Conservation (phyloP, 345 rosid species). For the Raphanus raphanistrum region DNA sequence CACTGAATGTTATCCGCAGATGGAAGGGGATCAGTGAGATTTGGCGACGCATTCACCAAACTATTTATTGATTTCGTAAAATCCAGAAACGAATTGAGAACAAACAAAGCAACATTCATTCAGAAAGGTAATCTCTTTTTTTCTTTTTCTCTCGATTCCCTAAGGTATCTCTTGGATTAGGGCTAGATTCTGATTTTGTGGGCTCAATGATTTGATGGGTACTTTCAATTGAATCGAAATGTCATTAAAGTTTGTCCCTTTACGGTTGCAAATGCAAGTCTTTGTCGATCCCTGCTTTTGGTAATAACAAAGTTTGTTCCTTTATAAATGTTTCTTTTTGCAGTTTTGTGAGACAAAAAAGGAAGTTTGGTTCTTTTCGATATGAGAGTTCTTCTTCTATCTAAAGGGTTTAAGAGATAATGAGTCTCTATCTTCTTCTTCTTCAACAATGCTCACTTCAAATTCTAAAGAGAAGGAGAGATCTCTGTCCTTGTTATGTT, state of each 20-base stretch:
- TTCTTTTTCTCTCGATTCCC: conserved; percentile 10
- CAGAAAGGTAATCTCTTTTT: conserved; percentile 19
- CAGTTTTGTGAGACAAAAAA: conserved; percentile 31
- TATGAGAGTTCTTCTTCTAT: conserved; percentile 39
- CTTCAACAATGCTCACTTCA: conserved; percentile 49
- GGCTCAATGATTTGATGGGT: conserved; percentile 6
- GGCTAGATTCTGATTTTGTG: conserved; percentile 18
- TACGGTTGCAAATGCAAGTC: conserved; percentile 24
- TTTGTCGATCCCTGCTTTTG: not conserved
- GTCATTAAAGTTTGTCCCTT: conserved; percentile 22
- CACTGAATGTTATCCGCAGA: conserved; percentile 27
- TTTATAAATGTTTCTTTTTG: not conserved
- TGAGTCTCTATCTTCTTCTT: conserved; percentile 38
- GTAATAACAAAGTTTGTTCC: conserved; percentile 11
- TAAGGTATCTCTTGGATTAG: conserved; percentile 1
- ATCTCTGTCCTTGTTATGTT: conserved; percentile 52
- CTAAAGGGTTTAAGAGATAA: conserved; percentile 56
- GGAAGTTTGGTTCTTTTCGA: conserved; percentile 6
- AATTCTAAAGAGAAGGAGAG: conserved; percentile 73
- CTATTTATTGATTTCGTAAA: conserved; percentile 6
- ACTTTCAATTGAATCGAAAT: conserved; percentile 24
- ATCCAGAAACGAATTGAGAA: conserved; percentile 25
- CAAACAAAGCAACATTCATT: not conserved
- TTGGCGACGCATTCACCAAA: conserved; percentile 22
- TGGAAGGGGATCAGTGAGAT: conserved; percentile 26